phyloP scores from a whole-genome alignment of 331 rosid species.

The Stylosanthes scabra region DNA sequence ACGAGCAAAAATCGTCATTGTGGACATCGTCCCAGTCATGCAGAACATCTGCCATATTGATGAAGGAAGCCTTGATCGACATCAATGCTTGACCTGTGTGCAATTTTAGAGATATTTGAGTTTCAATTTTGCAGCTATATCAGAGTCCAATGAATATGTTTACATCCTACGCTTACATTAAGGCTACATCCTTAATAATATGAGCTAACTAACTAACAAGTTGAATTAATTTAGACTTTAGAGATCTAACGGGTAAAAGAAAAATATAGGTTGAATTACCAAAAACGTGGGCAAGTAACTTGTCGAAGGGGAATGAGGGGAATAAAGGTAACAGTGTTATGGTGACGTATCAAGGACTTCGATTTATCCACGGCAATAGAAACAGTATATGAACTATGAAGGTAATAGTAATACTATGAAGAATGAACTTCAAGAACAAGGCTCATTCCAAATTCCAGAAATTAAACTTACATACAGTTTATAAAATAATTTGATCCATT shows the following conservation, averaged over 20 bases:
- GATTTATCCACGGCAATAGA: no score
- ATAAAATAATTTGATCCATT: background rate
- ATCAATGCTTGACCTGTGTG: conserved; percentile 69
- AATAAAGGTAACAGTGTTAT: no score
- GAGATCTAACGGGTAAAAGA: no score
- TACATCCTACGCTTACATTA: background rate
- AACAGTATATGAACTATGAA: background rate
- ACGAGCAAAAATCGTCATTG: conserved; percentile 73
- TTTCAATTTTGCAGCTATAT: no score
- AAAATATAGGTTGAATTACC: no score
- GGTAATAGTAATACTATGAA: no score
- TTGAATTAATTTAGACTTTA: no score
- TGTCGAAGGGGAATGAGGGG: no score
- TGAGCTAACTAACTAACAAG: no score
- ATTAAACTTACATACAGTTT: background rate
- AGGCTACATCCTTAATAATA: background rate
- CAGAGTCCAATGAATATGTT: background rate
- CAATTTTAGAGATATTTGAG: background rate
- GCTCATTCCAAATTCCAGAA: background rate
- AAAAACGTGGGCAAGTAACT: no score
- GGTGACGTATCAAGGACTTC: no score
- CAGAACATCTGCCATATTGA: conserved; percentile 70
- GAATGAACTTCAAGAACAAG: background rate
- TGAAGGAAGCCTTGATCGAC: conserved; percentile 74
- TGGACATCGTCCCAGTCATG: conserved; percentile 80